Evolutionary conservation across 257 asterid species (phyloP).

Genomic region (Solanum rostratum): DNA sequence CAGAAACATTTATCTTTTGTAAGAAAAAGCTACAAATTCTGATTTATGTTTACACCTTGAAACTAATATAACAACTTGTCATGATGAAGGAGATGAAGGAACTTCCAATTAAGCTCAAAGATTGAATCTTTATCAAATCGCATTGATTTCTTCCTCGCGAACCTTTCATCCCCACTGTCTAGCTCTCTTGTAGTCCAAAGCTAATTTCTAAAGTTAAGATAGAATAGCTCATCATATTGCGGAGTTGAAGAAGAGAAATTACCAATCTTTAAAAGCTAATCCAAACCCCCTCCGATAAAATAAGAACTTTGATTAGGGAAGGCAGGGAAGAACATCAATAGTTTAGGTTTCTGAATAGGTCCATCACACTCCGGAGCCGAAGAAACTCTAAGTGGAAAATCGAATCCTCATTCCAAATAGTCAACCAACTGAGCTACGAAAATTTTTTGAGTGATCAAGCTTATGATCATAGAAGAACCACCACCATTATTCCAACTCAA

Average conservation of each 20-base stretch:
- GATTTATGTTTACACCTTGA: background rate
- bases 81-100: background rate
- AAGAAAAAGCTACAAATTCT: background rate
- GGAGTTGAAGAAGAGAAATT: background rate
- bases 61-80: background rate
- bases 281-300: background rate
- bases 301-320: background rate
- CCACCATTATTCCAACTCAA: background rate
- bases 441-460: background rate
- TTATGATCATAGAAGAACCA: background rate
- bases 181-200: no score
- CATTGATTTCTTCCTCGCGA: no score
- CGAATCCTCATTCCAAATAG: background rate
- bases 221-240: background rate
- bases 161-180: no score
- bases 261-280: background rate
- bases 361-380: background rate
- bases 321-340: background rate
- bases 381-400: no score
- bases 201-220: background rate
- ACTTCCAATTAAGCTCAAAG: background rate
- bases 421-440: background rate
- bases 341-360: background rate
- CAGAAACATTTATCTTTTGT: background rate
- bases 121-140: background rate